Conservation (phyloP, 257 asterid genomes). For the Salvia splendens region DNA sequence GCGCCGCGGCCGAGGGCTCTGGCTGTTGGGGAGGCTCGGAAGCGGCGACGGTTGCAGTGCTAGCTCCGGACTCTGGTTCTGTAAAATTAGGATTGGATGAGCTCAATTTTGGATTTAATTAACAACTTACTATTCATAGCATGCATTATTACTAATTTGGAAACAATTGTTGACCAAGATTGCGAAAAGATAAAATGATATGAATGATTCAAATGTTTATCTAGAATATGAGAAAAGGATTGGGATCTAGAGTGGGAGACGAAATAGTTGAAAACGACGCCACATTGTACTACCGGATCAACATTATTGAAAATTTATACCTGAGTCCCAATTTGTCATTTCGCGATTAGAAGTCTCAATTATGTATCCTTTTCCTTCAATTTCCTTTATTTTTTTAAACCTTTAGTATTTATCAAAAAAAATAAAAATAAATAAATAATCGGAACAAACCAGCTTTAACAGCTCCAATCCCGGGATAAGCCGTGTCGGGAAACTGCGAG, state of each 20-base stretch:
- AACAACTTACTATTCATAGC: constrained; percentile 10
- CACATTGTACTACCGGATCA: not conserved
- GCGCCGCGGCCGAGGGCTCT: constrained; percentile 30
- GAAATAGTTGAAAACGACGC: constrained; percentile 25
- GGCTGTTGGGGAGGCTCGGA: constrained; percentile 17
- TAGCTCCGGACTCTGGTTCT: constrained; percentile 43
- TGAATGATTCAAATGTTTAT: constrained; percentile 36
- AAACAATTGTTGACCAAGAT: not conserved
- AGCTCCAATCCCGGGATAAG: constrained; percentile 38
- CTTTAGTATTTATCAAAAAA: not conserved
- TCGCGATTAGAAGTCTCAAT: too few species aligned
- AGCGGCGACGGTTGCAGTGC: constrained; percentile 28
- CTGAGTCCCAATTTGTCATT: too few species aligned
- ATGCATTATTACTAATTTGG: constrained; percentile 33
- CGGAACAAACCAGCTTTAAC: constrained; percentile 47
- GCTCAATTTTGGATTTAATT: too few species aligned
- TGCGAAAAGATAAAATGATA: not conserved
- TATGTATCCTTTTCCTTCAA: too few species aligned
- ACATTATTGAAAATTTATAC: too few species aligned
- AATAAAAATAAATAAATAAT: not conserved
- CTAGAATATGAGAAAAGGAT: constrained; percentile 24
- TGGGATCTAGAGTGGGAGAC: constrained; percentile 28
- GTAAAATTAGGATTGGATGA: constrained; percentile 6
- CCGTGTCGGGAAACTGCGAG: constrained; percentile 29
- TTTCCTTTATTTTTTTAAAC: too few species aligned